Percentiles rank a stretch among this genome's conserved stretches.
Evolutionary conservation across 768 basidiomycete species (phyloP).

Genomic region (Tulasnella sp.): DNA sequence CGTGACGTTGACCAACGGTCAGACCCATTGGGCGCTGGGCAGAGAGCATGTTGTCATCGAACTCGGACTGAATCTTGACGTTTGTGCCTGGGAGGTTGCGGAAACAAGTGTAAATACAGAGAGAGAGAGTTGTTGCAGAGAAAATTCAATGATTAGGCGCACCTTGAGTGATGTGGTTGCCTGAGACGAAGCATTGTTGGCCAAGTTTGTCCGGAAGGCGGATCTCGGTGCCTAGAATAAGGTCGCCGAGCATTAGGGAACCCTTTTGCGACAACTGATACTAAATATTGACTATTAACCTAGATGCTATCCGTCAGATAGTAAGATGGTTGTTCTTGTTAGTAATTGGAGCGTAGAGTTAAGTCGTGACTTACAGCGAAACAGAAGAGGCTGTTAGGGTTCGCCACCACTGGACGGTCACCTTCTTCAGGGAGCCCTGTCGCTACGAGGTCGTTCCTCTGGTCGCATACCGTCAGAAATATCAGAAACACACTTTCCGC

Average conservation of each 20-base stretch:
- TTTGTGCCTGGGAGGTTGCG: not conserved
- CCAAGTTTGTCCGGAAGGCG: not conserved
- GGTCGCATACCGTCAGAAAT: not conserved
- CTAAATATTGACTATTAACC: not conserved
- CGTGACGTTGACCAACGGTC: no score
- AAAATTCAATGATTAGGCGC: not conserved
- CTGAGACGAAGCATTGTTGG: not conserved
- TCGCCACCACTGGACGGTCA: not conserved
- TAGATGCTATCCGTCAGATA: conserved; percentile 5
- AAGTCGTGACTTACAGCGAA: not conserved
- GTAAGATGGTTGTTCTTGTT: no score
- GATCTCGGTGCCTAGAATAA: not conserved
- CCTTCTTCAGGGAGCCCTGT: conserved; percentile 19
- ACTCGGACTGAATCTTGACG: not conserved
- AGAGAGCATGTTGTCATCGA: not conserved
- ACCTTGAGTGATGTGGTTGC: conserved; percentile 8
- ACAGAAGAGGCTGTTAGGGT: not conserved
- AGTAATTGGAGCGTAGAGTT: no score
- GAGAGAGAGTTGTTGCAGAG: not conserved
- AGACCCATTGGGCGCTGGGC: not conserved
- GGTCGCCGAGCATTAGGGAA: not conserved
- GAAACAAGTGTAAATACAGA: not conserved
- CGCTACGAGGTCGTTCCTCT: conserved; percentile 19
- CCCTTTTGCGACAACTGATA: not conserved
- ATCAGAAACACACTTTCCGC: not conserved